Evolutionary conservation across 441 rosid genomes (phyloP), one percentile per base, ranked within the genome.

Genomic region (Arabidopsis hybrid): DNA sequence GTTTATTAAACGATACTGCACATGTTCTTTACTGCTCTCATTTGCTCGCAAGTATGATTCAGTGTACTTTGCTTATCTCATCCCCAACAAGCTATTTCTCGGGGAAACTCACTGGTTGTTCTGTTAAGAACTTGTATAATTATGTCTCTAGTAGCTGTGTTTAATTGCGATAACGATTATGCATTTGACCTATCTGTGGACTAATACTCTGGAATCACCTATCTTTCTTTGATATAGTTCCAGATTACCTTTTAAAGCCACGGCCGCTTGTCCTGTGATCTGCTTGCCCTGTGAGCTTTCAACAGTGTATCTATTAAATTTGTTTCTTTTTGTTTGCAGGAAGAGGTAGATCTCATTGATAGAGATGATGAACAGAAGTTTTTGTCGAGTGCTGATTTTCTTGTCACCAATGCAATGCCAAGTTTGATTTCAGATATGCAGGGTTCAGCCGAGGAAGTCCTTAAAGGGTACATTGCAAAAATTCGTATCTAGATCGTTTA

Each of bases 341-440:
- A 91, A 53, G 89, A 88, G 71, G 82, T 74, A 68, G 89, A 85
- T 84, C 79, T 87, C 64, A 76, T 88, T 67, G 97, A 86, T 55
- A 82, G 82, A 83, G 89, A 85, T 58, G 92, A 88, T 81, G 90
- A 87, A 81, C 87, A 88, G 75, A 91, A 83, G 40, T 92, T 84
- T 83, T 81, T 95, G 35, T 92, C 90, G 11, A 84, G 87, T 82
- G 87, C 97, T 16, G 97, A 91, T 81, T 91, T 80, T 88, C 93
- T 92, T 73, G 86, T 93, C 46, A 84, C 72, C 76, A 66, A 81
- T 81, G 91, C 96, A 80, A 26, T 91, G 85, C 79, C 74, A 7
- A 35, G 73, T 46, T 77, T 95, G 86, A 79, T 89, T 82, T 62
- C 84, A 18, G 71, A 79, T 80, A 84, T 95, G 82, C 91, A 86